Percentiles rank a stretch among this genome's conserved stretches.
These are phyloP conservation scores for Backusella luteola DNA, from an alignment of 192 early-diverging fungal genomes.

Conservation along the genomic window DNA sequence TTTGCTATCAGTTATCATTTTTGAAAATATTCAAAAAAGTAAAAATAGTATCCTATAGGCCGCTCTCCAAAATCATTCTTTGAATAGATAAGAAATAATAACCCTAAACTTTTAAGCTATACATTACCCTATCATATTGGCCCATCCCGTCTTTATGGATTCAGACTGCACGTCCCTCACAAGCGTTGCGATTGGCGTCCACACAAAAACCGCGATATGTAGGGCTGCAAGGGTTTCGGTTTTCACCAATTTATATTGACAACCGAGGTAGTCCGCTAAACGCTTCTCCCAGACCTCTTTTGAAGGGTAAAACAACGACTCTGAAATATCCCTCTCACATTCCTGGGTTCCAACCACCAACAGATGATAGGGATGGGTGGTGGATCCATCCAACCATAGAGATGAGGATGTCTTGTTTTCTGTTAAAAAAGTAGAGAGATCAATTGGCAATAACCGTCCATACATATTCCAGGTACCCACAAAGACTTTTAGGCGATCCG, in stretches of 20 bases:
- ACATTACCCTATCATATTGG: constrained; percentile 32
- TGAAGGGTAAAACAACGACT: constrained; percentile 49
- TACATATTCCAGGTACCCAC: constrained; percentile 61
- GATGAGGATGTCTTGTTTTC: background rate
- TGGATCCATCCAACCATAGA: constrained; percentile 5
- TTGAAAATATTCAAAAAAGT: no score
- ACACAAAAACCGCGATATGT: constrained; percentile 50
- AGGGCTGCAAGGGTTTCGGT: constrained; percentile 53
- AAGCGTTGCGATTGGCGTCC: constrained; percentile 38
- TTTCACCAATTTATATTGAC: constrained; percentile 43
- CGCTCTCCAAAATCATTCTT: no score
- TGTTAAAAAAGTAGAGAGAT: constrained; percentile 39
- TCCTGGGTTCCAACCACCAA: constrained; percentile 56
- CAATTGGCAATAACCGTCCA: constrained; percentile 38
- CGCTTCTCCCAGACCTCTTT: constrained; percentile 48
- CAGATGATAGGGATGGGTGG: constrained; percentile 46
- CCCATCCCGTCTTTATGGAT: constrained; percentile 32
- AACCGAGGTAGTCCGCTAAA: constrained; percentile 35
- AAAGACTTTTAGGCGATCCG: constrained; percentile 48
- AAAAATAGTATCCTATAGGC: no score
- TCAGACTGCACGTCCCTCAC: constrained; percentile 33
- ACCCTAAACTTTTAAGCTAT: no score
- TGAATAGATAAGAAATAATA: background rate
- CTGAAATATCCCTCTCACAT: constrained; percentile 53
- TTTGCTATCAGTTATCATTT: background rate